Base-by-base conservation (phyloP, 192 early-diverging fungal genomes). In the Dispira simplex region DNA sequence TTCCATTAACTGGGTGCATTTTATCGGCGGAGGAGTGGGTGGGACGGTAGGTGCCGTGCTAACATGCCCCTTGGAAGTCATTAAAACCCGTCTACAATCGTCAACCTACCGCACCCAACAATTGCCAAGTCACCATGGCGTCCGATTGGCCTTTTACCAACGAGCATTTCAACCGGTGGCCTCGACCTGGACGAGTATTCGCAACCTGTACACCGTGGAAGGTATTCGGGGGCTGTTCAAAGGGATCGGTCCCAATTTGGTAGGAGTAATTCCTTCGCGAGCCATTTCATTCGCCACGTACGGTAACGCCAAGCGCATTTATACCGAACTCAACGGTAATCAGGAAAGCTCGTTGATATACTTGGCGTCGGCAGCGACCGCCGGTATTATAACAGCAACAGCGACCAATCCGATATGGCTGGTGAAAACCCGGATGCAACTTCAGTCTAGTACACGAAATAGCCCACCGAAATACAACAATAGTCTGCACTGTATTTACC, bases 371-470 rank as follows among this genome's bases (percentile, higher is more conserved):
- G 90, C 93, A 0, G 75, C 79, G 0, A 72, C 81, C 9, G 90
- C 92, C 0, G 81, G 83, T 12, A 71, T 90, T 32, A 78, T 88
- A 8, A 91, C 87, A 5, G 87, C 90, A 0, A 82, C 86, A 2
- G 77, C 73, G n/a, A 95, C 94, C 1, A 96, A 92, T 67, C 96
- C 96, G 0, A 97, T 98, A 25, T 98, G 96, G 96, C 80, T 98
- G 49, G 83, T 97, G 46, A 98, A 97, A 66, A 98, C 94, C 0
- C 75, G 96, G 55, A 88, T 98, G 79, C 95, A 98, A 72, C 71
- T 98, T 60, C 87, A 90, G 69, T 66, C 65, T 10, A 73, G 73
- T 26, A 62, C 68, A 23, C 51, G 63, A 72, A 16, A 46, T 57
- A 8, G 66, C 67, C 43, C 44, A 32, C 60, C 46, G 8, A 44